Base-by-base conservation (phyloP, 805 yeast species). In the Candida sonorensis region DNA sequence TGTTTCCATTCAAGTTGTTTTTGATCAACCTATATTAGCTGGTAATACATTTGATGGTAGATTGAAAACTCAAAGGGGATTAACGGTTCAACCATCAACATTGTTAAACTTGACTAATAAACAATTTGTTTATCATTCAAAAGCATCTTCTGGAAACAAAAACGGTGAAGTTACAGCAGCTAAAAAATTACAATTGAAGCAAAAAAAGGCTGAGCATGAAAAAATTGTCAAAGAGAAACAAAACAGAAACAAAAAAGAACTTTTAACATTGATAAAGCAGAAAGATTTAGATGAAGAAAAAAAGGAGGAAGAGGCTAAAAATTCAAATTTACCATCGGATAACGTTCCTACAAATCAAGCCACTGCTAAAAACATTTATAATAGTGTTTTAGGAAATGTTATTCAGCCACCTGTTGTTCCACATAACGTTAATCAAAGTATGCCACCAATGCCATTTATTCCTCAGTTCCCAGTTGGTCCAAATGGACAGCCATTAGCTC, bases 1-100 rank as follows among this genome's bases (percentile, higher is more conserved):
- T 44, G 67, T 75, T 22, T 72, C 75, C 8, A 63, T 92, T 35
- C 86, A 82, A 41, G 78, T 92, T 31, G 57, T 92, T 23, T 92
- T 90, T 66, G 99, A 92, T 51, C 60, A 70, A 35, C 83, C 88
- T 25, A 66, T 90, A 35, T 66, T 87, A 31, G 82, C 92, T 29
- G 97, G 97, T 46, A 80, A 77, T 51, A 75, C 70, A 17, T 67
- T 92, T 61, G 83, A 77, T 44, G 95, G 94, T 5, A 75, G 84
- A 53, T 66, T 87, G 47, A 61, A 60, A 32, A 72, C 90, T 5
- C 81, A 77, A 47, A 77, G 98, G 50, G 98, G 97, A 13, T 59
- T 86, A 44, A 75, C 81, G 16, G 74, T 92, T 34, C 94, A 84
- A 42, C 77, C 94, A 0, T 76, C 90, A 0, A 68, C 84, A 34